Conservation (phyloP, 768 basidiomycete species). For the Boletus eberwhitei region DNA sequence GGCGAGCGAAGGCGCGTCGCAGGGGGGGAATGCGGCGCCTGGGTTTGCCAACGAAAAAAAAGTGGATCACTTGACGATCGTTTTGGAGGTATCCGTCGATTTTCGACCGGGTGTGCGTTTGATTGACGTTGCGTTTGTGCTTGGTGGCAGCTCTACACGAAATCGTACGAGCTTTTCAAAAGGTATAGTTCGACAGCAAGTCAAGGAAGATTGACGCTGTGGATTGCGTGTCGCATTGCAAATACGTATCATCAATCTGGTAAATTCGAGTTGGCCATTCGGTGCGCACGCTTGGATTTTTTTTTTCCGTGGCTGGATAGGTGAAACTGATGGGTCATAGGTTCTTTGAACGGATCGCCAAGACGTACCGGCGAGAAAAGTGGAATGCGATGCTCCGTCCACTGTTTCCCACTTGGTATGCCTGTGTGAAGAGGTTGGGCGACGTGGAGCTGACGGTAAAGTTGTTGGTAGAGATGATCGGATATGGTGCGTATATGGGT, state of each 20-base stretch:
- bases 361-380: slow-evolving; percentile 79
- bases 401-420: slow-evolving; percentile 76
- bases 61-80: slow-evolving; percentile 79
- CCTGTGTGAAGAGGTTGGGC: slow-evolving; percentile 74
- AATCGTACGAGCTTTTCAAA: slow-evolving; percentile 93
- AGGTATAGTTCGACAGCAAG: slow-evolving; percentile 52
- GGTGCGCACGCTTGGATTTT: slow-evolving; percentile 40
- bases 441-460: slow-evolving; percentile 74
- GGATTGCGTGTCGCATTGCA: slow-evolving; percentile 89
- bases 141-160: slow-evolving; percentile 73
- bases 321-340: slow-evolving; percentile 34
- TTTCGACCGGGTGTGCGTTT: not conserved
- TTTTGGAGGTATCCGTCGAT: slow-evolving; percentile 62
- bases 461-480: slow-evolving; percentile 80
- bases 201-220: slow-evolving; percentile 82
- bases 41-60: slow-evolving; percentile 89
- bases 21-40: slow-evolving; percentile 46
- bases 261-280: slow-evolving; percentile 85
- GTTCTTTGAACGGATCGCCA: slow-evolving; percentile 91
- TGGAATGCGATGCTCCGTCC: slow-evolving; percentile 76
- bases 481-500: slow-evolving; percentile 51
- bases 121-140: not conserved
- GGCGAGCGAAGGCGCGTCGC: slow-evolving; percentile 43
- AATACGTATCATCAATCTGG: slow-evolving; percentile 76
- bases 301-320: not conserved